Base-by-base conservation (phyloP, 1,139 yeast species). In the Spencermartinsiella ligniputridi region DNA sequence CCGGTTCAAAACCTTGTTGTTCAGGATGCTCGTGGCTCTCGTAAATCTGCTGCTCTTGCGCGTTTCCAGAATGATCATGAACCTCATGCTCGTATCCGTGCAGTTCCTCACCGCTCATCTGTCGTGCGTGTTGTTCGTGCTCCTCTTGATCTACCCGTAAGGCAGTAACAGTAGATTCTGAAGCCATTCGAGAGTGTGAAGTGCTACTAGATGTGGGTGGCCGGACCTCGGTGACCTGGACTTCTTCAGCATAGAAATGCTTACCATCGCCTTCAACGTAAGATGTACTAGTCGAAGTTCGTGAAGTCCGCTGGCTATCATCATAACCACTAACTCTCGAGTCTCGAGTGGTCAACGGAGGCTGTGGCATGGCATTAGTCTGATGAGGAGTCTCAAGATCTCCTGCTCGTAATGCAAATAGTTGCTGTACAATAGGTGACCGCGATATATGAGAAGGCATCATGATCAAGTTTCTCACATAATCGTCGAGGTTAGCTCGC, bases 401-500 rank as follows among this genome's bases (percentile, higher is more conserved):
- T 43, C 86, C 87, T 11, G 78, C 78, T 44, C 80, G 72, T 4
- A 86, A 67, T 12, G 79, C 84, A 63, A 90, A 90, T 45, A 92
- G 72, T 41, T 75, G 72, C 52, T 80, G 76, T 2, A 89, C 95
- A 51, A 82, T 79, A 40, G 75, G 76, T 11, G 66, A 61, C 49
- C 80, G 76, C 1, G 95, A 79, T 35, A 92, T 86, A 57, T 89
- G 83, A 11, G 72, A 67, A 0, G 97, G 97, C 58, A 92, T 72
- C 36, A 78, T 74, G 37, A 88, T 75, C 54, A 92, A 73, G 50
- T 83, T 85, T 44, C 81, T 75, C 44, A 94, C 81, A 62, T 92
- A 92, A 47, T 80, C 79, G 64, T 92, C 94, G 55, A 94, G 73
- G 64, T 88, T 95, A 30, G 81, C 86, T 53, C 92, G 75, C 57